Evolutionary conservation across 352 stramenopile genomes (phyloP).

Genomic region (Poterioochromonas sp.): DNA sequence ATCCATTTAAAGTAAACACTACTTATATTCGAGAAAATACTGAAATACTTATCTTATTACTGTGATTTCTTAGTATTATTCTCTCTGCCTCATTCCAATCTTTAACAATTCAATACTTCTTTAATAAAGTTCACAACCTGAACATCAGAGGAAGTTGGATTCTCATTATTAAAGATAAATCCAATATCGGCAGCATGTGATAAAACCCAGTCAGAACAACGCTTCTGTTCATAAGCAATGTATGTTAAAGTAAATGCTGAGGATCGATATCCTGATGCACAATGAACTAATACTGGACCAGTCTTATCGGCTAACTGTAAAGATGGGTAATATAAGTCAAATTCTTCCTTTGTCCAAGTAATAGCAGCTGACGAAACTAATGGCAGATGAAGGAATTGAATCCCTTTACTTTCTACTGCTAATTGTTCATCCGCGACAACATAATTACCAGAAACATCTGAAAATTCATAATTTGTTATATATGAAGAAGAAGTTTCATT

Average conservation of each 20-base stretch:
- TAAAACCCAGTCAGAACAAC: neutral
- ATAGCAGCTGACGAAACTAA: neutral
- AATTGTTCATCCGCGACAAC: neutral
- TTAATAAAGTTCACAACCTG: slow-evolving; percentile 3
- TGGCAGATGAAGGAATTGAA: slow-evolving; percentile 9
- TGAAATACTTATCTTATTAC: too few species aligned
- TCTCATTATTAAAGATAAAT: neutral
- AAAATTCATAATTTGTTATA: slow-evolving; percentile 25
- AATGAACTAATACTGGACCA: slow-evolving; percentile 9
- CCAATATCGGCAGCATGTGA: neutral
- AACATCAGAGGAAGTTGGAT: slow-evolving; percentile 1
- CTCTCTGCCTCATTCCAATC: too few species aligned
- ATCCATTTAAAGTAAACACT: too few species aligned
- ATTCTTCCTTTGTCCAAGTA: slow-evolving; percentile 1
- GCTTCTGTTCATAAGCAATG: neutral
- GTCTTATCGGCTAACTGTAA: neutral
- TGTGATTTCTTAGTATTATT: too few species aligned
- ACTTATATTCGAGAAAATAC: too few species aligned
- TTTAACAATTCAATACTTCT: neutral
- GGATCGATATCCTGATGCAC: slow-evolving; percentile 15
- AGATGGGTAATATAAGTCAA: neutral
- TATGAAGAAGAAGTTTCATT: neutral
- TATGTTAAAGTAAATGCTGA: neutral
- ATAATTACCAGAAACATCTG: slow-evolving; percentile 14
- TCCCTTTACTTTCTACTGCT: neutral